Evolutionary conservation across 1,284 basidiomycete genomes (phyloP), one percentile per base, ranked within the genome.

Genomic region (Tilletiaria anomala): DNA sequence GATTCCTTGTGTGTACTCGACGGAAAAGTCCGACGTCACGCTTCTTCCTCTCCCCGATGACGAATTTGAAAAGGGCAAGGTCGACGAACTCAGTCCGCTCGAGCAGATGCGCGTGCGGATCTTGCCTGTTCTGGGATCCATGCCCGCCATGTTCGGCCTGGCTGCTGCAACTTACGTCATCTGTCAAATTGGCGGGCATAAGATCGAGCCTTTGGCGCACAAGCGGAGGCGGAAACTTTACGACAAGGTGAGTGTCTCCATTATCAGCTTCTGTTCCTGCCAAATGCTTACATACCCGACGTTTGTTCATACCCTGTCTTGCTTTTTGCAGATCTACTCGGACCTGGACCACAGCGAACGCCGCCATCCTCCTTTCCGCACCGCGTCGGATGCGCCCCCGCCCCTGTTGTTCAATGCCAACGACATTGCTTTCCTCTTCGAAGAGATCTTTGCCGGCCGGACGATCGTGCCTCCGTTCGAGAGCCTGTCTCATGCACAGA

Each of bases 51-150:
- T 97, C 0, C 76, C 16, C 1, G 86, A 94, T 47, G 84, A 88
- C 48, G 88, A 96, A 68, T 89, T 88, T 65, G 72, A 81, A 56
- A 86, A 83, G 66, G 93, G 91, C 11, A 73, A 79, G 16, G 81
- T 96, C 4, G 81, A 85, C 58, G 89, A 97, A 69, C 75, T 97
- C 2, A 80, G 83, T 8, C 82, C 82, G 4, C 82, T 96, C 46
- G 83, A 91, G 60, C 86, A 94, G 65, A 97, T 96, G 70, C 74
- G 93, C 24, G 86, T 91, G 4, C 75, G 87, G 34, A 86, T 89
- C 49, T 67, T 91, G 5, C 86, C 86, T 21, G 86, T 89, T 5
- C 73, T 89, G 19, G 49, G 50, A 1, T 59, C 63, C 1, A 39
- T 66, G 4, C 63, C 63, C 3, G 61, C 59, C 42, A 66, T 66